phyloP scores from a whole-genome alignment of 495 filamentous ascomycete species.

The Hypoxylon cercidicola region DNA sequence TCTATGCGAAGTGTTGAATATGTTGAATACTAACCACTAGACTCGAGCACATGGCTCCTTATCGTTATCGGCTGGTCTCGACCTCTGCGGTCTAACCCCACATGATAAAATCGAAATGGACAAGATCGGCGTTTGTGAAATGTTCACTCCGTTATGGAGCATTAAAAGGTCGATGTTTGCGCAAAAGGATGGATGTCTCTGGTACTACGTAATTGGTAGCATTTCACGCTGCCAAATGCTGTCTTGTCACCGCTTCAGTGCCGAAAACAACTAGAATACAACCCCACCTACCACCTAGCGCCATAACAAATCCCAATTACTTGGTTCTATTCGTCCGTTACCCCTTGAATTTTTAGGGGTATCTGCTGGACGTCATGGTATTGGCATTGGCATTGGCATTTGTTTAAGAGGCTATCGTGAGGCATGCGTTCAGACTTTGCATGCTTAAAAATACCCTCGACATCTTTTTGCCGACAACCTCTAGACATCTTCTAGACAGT shows the following conservation, averaged over 20 bases:
- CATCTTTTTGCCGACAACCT: background rate
- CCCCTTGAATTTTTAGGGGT: slow-evolving; percentile 17
- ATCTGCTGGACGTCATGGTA: slow-evolving; percentile 22
- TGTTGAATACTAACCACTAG: too few species aligned
- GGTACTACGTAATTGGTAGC: background rate
- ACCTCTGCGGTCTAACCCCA: slow-evolving; percentile 8
- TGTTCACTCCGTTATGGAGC: slow-evolving; percentile 2
- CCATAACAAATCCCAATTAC: slow-evolving; percentile 33
- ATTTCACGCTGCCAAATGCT: too few species aligned
- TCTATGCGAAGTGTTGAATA: too few species aligned
- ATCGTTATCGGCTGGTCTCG: slow-evolving; percentile 15
- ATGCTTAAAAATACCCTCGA: slow-evolving; percentile 19
- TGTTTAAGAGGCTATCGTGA: slow-evolving; percentile 12
- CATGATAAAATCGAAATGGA: background rate
- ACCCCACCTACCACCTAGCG: slow-evolving; percentile 23
- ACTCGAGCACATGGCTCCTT: background rate
- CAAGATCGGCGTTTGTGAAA: background rate
- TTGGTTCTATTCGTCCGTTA: slow-evolving; percentile 23
- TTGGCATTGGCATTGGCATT: slow-evolving; percentile 35
- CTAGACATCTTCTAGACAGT: background rate
- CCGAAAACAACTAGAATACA: slow-evolving; percentile 21
- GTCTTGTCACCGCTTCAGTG: slow-evolving; percentile 9
- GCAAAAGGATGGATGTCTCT: background rate
- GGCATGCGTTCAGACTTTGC: slow-evolving; percentile 8
- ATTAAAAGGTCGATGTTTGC: too few species aligned